Conservation (phyloP, 2,329 filamentous ascomycete genomes). For the Penicillium oxalicum region DNA sequence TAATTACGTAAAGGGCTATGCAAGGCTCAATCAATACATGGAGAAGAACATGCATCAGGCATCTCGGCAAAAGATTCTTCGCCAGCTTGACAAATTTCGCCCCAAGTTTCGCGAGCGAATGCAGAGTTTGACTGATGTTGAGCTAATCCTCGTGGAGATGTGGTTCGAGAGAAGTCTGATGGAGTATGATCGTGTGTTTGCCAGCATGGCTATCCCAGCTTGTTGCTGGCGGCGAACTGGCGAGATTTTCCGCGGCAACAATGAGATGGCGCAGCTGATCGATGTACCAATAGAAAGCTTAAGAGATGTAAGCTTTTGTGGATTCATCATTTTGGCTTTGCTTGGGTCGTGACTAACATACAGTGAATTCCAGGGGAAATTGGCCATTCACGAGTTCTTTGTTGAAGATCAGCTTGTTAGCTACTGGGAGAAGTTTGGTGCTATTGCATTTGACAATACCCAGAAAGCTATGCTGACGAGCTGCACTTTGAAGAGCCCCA, state of each 20-base stretch:
- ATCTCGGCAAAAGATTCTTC: constrained; percentile 84
- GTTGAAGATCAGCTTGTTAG: constrained; percentile 91
- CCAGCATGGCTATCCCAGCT: constrained; percentile 96
- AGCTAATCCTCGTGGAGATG: constrained; percentile 94
- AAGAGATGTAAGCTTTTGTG: constrained; percentile 65
- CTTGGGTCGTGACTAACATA: constrained; percentile 4
- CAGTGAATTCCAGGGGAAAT: constrained; percentile 62
- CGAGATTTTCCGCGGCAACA: constrained; percentile 95
- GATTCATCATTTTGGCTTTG: not conserved
- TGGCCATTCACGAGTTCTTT: constrained; percentile 91
- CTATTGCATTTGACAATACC: constrained; percentile 88
- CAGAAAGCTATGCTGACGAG: constrained; percentile 95
- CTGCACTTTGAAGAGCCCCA: constrained; percentile 81
- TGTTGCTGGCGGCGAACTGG: constrained; percentile 96
- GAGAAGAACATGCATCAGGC: constrained; percentile 75
- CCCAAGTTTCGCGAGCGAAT: constrained; percentile 96
- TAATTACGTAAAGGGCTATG: constrained; percentile 97
- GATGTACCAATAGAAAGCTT: constrained; percentile 85
- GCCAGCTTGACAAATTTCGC: constrained; percentile 85
- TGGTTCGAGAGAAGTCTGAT: constrained; percentile 96
- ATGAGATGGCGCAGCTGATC: constrained; percentile 97
- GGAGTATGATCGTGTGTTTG: constrained; percentile 98
- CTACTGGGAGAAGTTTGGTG: constrained; percentile 99
- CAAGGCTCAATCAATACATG: constrained; percentile 82
- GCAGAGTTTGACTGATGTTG: constrained; percentile 84